Percentiles rank a stretch among this genome's conserved stretches.
Evolutionary conservation across 768 basidiomycete species (phyloP).

Genomic region (Panellus pusillus): DNA sequence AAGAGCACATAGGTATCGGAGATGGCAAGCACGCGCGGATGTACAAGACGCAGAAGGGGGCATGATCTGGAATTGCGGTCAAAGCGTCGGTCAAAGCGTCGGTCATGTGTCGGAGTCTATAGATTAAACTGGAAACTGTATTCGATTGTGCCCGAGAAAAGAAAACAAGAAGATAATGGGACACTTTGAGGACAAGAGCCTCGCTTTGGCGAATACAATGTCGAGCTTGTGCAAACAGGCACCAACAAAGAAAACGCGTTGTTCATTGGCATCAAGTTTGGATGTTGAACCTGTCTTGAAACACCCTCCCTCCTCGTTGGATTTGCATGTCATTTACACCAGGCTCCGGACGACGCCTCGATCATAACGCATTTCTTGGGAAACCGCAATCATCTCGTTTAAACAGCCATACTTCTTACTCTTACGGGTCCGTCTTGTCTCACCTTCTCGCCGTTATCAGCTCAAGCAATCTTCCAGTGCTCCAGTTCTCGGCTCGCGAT

Average conservation of each 20-base stretch:
- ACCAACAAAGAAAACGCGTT: slow-evolving; percentile 23
- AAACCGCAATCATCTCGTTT: slow-evolving; percentile 48
- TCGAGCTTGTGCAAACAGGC: slow-evolving; percentile 20
- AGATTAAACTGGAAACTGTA: neutral
- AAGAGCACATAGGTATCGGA: slow-evolving; percentile 32
- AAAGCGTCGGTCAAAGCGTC: neutral
- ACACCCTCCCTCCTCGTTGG: slow-evolving; percentile 13
- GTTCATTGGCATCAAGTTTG: slow-evolving; percentile 3
- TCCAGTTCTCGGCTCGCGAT: slow-evolving; percentile 54
- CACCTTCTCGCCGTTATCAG: slow-evolving; percentile 22
- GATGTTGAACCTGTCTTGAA: slow-evolving; percentile 2
- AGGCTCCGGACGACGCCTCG: slow-evolving; percentile 84
- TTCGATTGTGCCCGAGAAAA: neutral
- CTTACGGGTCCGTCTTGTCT: slow-evolving; percentile 59
- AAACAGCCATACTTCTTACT: slow-evolving; percentile 59
- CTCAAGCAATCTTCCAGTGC: slow-evolving; percentile 42
- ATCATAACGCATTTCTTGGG: slow-evolving; percentile 76
- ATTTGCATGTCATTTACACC: slow-evolving; percentile 82
- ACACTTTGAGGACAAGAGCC: neutral
- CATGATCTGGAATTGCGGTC: neutral
- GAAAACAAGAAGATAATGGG: neutral
- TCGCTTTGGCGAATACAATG: neutral
- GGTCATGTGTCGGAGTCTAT: no score
- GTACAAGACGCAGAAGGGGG: slow-evolving; percentile 26
- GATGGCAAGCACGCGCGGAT: slow-evolving; percentile 43